Evolutionary conservation across 2,329 filamentous ascomycete genomes (phyloP).

Genomic region (Fusarium brachygibbosum): DNA sequence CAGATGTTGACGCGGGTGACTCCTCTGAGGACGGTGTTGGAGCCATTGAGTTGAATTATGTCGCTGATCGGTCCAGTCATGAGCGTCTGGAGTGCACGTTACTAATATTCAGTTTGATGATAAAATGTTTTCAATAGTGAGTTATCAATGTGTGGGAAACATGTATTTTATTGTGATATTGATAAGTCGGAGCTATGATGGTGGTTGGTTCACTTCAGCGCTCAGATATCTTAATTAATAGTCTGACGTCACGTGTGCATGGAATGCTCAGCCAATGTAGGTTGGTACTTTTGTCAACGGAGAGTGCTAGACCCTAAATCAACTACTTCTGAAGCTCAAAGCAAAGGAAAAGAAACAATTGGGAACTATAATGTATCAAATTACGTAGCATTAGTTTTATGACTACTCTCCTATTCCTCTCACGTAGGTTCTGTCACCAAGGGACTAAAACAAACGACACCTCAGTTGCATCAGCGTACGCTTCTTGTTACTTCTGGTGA

Average conservation of each 20-base stretch:
- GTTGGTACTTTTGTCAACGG: neutral
- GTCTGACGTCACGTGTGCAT: slow-evolving; percentile 47
- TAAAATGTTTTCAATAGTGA: slow-evolving; percentile 8
- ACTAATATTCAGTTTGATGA: slow-evolving; percentile 8
- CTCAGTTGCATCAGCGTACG: neutral
- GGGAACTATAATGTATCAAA: neutral
- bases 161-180: slow-evolving; percentile 14
- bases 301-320: neutral
- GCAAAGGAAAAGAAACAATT: neutral
- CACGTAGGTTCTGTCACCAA: neutral
- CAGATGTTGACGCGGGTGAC: slow-evolving; percentile 46
- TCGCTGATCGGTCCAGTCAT: slow-evolving; percentile 17
- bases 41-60: slow-evolving; percentile 48
- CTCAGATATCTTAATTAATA: slow-evolving; percentile 5
- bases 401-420: neutral
- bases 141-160: slow-evolving; percentile 1
- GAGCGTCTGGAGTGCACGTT: slow-evolving; percentile 3
- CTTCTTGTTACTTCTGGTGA: slow-evolving; percentile 23
- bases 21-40: slow-evolving; percentile 51
- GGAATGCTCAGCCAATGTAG: slow-evolving; percentile 5
- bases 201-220: neutral
- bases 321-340: neutral
- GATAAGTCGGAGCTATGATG: slow-evolving; percentile 1
- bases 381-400: neutral
- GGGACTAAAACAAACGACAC: neutral